Evolutionary conservation across 2,329 filamentous ascomycete species (phyloP).

Genomic region (Xylariomycetidae sp.): DNA sequence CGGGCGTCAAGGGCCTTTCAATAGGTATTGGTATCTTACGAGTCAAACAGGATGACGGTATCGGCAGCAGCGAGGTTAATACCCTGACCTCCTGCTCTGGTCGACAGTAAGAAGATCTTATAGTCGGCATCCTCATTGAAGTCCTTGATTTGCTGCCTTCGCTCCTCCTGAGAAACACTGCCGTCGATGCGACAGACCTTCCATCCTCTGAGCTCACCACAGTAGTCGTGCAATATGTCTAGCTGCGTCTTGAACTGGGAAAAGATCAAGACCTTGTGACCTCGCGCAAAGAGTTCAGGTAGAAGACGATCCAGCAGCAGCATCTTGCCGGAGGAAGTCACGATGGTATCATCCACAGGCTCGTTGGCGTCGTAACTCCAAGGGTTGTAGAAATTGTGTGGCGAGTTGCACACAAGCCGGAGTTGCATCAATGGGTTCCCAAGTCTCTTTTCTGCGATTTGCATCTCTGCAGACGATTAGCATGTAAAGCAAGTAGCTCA

Average conservation of each 20-base stretch:
- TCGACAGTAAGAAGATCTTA: conserved; percentile 82
- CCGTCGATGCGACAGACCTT: conserved; percentile 87
- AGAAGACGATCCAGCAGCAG: conserved; percentile 83
- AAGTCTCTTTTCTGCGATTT: conserved; percentile 85
- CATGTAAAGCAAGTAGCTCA: neutral
- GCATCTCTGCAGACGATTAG: conserved; percentile 53
- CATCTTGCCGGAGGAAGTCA: conserved; percentile 93
- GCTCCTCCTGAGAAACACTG: conserved; percentile 67
- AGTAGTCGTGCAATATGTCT: conserved; percentile 86
- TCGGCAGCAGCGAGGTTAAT: conserved; percentile 92
- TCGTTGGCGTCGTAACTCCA: conserved; percentile 59
- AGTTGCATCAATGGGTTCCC: conserved; percentile 92
- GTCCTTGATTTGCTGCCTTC: conserved; percentile 62
- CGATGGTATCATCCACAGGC: conserved; percentile 69
- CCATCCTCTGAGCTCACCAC: conserved; percentile 70
- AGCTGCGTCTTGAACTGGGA: conserved; percentile 94
- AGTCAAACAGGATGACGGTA: conserved; percentile 87
- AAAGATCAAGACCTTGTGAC: conserved; percentile 92
- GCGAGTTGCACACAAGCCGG: conserved; percentile 84
- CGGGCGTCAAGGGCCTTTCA: too few relatives aligned
- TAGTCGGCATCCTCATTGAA: conserved; percentile 63
- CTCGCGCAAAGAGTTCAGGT: conserved; percentile 62
- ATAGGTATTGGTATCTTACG: too few relatives aligned
- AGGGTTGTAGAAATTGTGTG: conserved; percentile 95
- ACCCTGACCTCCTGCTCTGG: conserved; percentile 85